Evolutionary conservation across 169 alveolate species (phyloP).

Genomic region (Plasmodium chabaudi): DNA sequence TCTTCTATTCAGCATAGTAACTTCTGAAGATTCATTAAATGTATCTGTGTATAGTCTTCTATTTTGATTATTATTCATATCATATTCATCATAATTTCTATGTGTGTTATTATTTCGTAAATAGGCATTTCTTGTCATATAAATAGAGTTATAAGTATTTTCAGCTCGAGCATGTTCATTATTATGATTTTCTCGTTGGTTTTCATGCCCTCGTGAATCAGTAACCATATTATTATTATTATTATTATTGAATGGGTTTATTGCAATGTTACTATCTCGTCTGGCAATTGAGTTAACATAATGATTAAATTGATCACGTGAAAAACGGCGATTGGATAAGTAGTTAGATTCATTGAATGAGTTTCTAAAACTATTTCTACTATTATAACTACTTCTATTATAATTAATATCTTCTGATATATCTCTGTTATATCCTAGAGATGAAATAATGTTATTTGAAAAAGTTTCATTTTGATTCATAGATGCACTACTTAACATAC

Average conservation of each 20-base stretch:
- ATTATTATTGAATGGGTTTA: not conserved
- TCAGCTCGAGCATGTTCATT: not conserved
- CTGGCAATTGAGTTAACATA: not conserved
- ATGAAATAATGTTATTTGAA: conserved; percentile 14
- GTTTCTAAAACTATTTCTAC: not conserved
- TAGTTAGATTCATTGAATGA: conserved; percentile 5
- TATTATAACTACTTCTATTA: not conserved
- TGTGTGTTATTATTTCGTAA: conserved; percentile 1
- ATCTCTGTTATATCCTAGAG: conserved; percentile 39
- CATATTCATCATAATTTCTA: conserved; percentile 1
- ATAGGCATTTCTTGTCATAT: not conserved
- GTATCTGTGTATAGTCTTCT: conserved; percentile 16
- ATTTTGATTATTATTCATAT: not conserved
- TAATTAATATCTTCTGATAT: conserved; percentile 5
- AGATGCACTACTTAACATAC: conserved; percentile 13
- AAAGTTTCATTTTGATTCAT: conserved; percentile 13
- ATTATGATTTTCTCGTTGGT: not conserved
- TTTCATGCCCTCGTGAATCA: too few species aligned
- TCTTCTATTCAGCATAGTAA: conserved; percentile 70
- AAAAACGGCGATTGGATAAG: not conserved
- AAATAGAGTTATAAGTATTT: not conserved
- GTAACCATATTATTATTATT: not conserved
- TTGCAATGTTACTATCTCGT: not conserved
- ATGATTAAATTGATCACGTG: not conserved
- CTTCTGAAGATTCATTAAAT: conserved; percentile 67